phyloP scores from a whole-genome alignment of 345 rosid genomes.

The Euphorbia pulcherrima region DNA sequence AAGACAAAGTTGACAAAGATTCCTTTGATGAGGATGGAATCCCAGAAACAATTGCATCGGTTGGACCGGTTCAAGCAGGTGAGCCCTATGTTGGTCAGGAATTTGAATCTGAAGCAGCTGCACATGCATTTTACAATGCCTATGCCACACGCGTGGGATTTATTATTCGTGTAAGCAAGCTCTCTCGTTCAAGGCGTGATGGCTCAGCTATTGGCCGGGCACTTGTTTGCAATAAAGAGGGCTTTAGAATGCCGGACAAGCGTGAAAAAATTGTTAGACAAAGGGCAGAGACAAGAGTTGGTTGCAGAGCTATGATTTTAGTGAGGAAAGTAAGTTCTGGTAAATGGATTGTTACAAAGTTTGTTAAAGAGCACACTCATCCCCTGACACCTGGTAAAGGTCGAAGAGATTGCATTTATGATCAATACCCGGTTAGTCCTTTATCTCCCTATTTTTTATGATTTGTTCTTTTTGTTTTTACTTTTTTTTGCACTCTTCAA shows the following conservation, averaged over 20 bases:
- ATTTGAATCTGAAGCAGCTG: conserved; percentile 90
- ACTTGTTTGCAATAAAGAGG: conserved; percentile 96
- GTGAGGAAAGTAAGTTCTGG: conserved; percentile 94
- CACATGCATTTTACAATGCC: conserved; percentile 82
- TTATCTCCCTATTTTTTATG: background rate
- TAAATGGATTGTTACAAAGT: conserved; percentile 89
- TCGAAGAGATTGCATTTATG: conserved; percentile 84
- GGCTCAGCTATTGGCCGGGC: conserved; percentile 94
- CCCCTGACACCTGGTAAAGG: conserved; percentile 80
- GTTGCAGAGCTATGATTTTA: conserved; percentile 97
- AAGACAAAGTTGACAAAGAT: conserved; percentile 49
- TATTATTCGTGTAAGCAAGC: conserved; percentile 93
- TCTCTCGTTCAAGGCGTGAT: conserved; percentile 91
- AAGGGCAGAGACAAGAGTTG: conserved; percentile 94
- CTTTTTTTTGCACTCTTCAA: background rate
- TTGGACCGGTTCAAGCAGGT: conserved; percentile 33
- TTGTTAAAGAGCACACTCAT: conserved; percentile 89
- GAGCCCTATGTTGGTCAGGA: conserved; percentile 88
- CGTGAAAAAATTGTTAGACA: conserved; percentile 93
- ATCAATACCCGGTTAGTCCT: conserved; percentile 92
- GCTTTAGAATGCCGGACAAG: conserved; percentile 85
- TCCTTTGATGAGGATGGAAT: conserved; percentile 28
- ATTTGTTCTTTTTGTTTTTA: too few species aligned
- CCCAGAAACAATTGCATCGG: conserved; percentile 31
- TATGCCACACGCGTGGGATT: conserved; percentile 88